phyloP scores from a whole-genome alignment of 495 filamentous ascomycete species.

The Penicillium angulare region DNA sequence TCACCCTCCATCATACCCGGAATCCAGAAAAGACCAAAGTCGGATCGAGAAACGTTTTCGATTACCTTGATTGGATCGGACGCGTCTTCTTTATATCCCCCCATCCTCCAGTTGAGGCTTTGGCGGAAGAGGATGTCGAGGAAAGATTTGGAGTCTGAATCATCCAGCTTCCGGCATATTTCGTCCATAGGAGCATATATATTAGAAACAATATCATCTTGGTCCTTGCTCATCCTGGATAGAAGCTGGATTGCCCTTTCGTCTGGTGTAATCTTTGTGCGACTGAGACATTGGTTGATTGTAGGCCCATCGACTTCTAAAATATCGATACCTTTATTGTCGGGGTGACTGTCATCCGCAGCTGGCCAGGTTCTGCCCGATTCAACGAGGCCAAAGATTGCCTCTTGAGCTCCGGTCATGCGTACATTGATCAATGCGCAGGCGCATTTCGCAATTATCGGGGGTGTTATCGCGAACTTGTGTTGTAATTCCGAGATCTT shows the following conservation, averaged over 20 bases:
- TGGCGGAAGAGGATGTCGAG: neutral
- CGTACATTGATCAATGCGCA: slow-evolving; percentile 9
- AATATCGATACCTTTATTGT: neutral
- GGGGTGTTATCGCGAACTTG: neutral
- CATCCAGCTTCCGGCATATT: neutral
- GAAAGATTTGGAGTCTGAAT: neutral
- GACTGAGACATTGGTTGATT: neutral
- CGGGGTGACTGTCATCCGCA: neutral
- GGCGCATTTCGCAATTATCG: slow-evolving; percentile 4
- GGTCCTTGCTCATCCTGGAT: neutral
- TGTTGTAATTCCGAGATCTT: neutral
- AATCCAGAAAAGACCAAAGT: neutral
- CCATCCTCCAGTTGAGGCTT: neutral
- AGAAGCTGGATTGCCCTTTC: slow-evolving; percentile 4
- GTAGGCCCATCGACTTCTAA: slow-evolving; percentile 11
- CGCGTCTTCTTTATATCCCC: neutral
- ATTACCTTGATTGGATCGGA: slow-evolving; percentile 2
- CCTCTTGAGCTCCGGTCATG: slow-evolving; percentile 4
- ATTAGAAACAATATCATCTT: neutral
- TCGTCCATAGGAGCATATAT: slow-evolving; percentile 3
- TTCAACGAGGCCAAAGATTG: neutral
- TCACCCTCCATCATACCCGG: neutral
- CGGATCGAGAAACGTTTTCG: neutral
- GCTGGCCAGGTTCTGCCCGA: slow-evolving; percentile 9
- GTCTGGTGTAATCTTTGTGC: neutral